Evolutionary conservation across 192 early-diverging fungal genomes (phyloP), one percentile per base, ranked within the genome.

Genomic region (Entomortierella parvispora): DNA sequence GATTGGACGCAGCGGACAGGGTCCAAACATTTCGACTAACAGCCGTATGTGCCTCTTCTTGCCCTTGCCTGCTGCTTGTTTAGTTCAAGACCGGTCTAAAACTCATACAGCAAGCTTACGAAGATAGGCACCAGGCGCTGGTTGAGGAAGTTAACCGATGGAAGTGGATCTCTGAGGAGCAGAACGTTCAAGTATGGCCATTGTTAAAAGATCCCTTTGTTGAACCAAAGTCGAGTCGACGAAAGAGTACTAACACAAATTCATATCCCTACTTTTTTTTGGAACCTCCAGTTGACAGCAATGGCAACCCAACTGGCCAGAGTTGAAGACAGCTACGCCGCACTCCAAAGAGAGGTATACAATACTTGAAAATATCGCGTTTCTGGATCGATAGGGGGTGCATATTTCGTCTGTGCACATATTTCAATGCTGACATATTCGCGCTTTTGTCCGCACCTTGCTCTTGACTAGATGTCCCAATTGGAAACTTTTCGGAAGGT

Each of bases 151-250:
- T 57, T 28, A 64, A 68, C 53, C 62, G 49, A 1, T 77, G 74
- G 74, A 77, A 77, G 37, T 68, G 74, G 65, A 64, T 77, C 43
- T 68, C 74, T 11, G 74, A 68, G 47, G 74, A 77, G 14, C 74
- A 68, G 28, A 62, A 60, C 40, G 66, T 47, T 0, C 65, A 77
- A 58, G 74, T 77, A 40, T 2, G 48, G 23, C 26, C 29, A 53
- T 37, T 42, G 8, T n/a, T n/a, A n/a, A n/a, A n/a, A n/a, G n/a
- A n/a, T n/a, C n/a, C n/a, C n/a, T 18, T 18, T 45, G 44, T 18
- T 17, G 12, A 11, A 45, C 14, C 44, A 45, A 17, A 17, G 12
- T 45, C n/a, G 44, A 45, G n/a, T 1, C 44, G 44, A 2, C 14
- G 2, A 12, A 17, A 2, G 48, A 23, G 48, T 12, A 22, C 8